A percentile compares a stretch with the other conserved stretches of the same genome.
Conservation (phyloP, 345 rosid genomes). For the Populus nigra region DNA sequence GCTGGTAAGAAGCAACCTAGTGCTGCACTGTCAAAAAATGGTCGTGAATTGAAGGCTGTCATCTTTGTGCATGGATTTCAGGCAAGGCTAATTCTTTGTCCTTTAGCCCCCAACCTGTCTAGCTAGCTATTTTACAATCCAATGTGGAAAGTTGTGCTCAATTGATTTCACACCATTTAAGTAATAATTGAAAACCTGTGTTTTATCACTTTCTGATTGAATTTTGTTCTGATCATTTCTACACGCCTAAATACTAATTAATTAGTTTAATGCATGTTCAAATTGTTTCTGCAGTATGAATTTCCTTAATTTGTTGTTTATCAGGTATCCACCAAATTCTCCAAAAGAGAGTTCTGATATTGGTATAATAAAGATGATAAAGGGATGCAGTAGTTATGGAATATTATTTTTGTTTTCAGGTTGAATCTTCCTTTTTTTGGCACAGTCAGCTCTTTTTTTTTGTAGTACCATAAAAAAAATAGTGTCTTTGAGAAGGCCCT, state of each 20-base stretch:
- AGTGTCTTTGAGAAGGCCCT: not conserved
- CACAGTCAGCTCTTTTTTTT: not conserved
- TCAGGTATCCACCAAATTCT: not conserved
- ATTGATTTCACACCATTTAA: not conserved
- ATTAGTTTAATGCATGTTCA: not conserved
- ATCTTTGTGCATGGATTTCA: slow-evolving; percentile 97
- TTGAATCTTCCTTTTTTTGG: not conserved
- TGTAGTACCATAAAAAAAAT: not conserved
- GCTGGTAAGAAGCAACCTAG: slow-evolving; percentile 32
- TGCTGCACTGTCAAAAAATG: slow-evolving; percentile 30
- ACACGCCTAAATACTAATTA: not conserved
- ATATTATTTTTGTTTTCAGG: not conserved
- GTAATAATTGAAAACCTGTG: not conserved
- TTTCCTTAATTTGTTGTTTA: not conserved
- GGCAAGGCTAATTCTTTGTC: slow-evolving; percentile 42
- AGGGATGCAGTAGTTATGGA: not conserved
- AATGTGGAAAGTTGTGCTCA: not conserved
- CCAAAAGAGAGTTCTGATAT: not conserved
- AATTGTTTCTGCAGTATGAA: not conserved
- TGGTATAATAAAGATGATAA: not conserved
- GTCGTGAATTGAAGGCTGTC: slow-evolving; percentile 63
- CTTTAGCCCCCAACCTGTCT: not conserved
- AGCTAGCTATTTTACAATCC: not conserved
- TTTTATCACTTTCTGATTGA: not conserved
- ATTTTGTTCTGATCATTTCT: not conserved